A percentile compares a stretch with the other conserved stretches of the same genome.
phyloP scores from a whole-genome alignment of 1,139 yeast genomes.

The Geotrichum klebahnii region DNA sequence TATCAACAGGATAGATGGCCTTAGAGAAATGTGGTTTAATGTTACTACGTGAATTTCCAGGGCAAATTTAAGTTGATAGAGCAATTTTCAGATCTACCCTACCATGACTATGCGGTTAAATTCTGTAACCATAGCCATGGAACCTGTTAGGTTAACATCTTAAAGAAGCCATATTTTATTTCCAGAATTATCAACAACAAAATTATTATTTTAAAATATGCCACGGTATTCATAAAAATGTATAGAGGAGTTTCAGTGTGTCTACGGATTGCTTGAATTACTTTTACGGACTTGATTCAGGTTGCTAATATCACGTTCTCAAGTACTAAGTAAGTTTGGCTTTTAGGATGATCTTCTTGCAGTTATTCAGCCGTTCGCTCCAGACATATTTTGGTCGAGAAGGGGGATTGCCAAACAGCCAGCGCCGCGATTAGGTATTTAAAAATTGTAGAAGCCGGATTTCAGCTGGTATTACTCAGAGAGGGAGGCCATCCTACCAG shows the following conservation, averaged over 20 bases:
- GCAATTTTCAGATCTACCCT: constrained; percentile 38
- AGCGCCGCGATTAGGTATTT: constrained; percentile 41
- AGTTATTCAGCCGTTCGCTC: constrained; percentile 47
- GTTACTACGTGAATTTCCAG: constrained; percentile 1
- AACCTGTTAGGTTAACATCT: constrained; percentile 71
- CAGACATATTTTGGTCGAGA: constrained; percentile 57
- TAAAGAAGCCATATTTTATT: constrained; percentile 62
- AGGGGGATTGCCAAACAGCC: constrained; percentile 48
- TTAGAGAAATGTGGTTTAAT: neutral
- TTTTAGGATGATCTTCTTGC: constrained; percentile 4
- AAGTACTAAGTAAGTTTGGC: constrained; percentile 47
- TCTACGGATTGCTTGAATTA: constrained; percentile 47
- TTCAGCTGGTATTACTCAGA: too few relatives aligned
- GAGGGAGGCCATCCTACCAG: too few relatives aligned
- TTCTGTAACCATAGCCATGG: constrained; percentile 61
- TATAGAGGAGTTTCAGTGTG: constrained; percentile 62
- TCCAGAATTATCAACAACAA: constrained; percentile 75
- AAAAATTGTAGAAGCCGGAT: constrained; percentile 54
- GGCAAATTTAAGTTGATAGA: neutral
- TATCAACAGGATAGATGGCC: constrained; percentile 71
- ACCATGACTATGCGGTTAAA: constrained; percentile 66
- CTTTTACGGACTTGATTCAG: constrained; percentile 55
- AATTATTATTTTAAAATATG: constrained; percentile 76
- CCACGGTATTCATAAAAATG: constrained; percentile 70
- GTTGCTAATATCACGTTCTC: constrained; percentile 75